Evolutionary conservation across 2,329 filamentous ascomycete genomes (phyloP).

Genomic region (Allantophomopsis cytisporea): DNA sequence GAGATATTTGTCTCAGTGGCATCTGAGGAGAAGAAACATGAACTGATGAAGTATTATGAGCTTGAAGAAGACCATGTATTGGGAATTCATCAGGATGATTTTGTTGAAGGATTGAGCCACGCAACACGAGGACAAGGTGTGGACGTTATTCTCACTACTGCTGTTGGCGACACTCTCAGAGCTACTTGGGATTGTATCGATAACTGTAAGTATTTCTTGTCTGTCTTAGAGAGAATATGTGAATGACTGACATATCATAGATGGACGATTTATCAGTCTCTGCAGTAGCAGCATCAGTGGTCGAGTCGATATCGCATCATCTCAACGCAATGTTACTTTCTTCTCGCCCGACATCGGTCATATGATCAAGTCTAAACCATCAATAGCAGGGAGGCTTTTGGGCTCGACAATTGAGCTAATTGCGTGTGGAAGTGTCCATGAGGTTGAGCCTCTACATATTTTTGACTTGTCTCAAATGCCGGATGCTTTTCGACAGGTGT

Average conservation of each 20-base stretch:
- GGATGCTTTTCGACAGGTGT: conserved; percentile 4
- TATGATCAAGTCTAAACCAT: no score
- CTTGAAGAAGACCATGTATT: conserved; percentile 24
- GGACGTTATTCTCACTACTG: conserved; percentile 7
- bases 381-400: no score
- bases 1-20: conserved; percentile 25
- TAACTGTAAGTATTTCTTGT: not conserved
- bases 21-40: conserved; percentile 19
- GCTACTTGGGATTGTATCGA: conserved; percentile 4
- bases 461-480: conserved; percentile 16
- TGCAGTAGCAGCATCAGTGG: no score
- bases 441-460: conserved; percentile 21
- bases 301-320: no score
- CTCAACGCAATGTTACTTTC: no score
- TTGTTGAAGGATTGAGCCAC: conserved; percentile 13
- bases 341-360: no score
- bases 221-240: not conserved
- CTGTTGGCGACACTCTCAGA: conserved; percentile 5
- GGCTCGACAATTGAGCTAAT: no score
- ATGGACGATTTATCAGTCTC: no score
- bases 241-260: no score
- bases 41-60: conserved; percentile 19
- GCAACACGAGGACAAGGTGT: conserved; percentile 6
- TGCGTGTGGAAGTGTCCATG: not conserved
- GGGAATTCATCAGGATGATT: conserved; percentile 19